phyloP scores from a whole-genome alignment of 768 basidiomycete genomes.

The Xerocomellus amylosporus region DNA sequence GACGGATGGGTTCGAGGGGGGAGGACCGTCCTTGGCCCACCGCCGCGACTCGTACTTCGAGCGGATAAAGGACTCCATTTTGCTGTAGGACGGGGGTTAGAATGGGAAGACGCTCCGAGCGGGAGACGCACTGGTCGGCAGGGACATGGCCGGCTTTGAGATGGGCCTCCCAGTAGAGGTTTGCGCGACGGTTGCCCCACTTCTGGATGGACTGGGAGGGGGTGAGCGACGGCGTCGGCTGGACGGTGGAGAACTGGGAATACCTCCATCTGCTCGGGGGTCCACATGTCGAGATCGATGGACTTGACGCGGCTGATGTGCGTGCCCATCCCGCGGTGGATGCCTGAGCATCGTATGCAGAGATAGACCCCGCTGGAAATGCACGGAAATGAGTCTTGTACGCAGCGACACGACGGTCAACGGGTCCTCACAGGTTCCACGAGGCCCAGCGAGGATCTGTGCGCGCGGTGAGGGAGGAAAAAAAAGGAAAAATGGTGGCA shows the following conservation, averaged over 20 bases:
- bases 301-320: too few relatives aligned
- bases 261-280: slow-evolving; percentile 95
- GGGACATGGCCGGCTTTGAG: slow-evolving; percentile 88
- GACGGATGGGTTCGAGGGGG: slow-evolving; percentile 74
- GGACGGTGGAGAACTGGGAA: slow-evolving; percentile 13
- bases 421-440: too few relatives aligned
- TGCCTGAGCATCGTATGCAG: too few relatives aligned
- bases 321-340: too few relatives aligned
- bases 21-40: slow-evolving; percentile 92
- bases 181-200: slow-evolving; percentile 93
- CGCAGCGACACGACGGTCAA: too few relatives aligned
- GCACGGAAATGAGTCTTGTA: too few relatives aligned
- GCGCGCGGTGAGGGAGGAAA: too few relatives aligned
- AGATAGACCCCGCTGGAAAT: too few relatives aligned
- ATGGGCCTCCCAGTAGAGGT: slow-evolving; percentile 97
- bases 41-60: slow-evolving; percentile 93
- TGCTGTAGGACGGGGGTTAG: slow-evolving; percentile 46
- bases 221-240: not conserved
- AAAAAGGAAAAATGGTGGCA: too few relatives aligned
- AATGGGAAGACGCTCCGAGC: too few relatives aligned
- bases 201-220: slow-evolving; percentile 68
- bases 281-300: slow-evolving; percentile 98
- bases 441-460: too few relatives aligned
- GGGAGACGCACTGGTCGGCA: slow-evolving; percentile 80
- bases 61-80: slow-evolving; percentile 96